Percentiles rank a stretch among this genome's conserved stretches.
These are phyloP conservation scores for Ephemerocybe angulata DNA, from an alignment of 768 basidiomycete species.

Conservation along the genomic window DNA sequence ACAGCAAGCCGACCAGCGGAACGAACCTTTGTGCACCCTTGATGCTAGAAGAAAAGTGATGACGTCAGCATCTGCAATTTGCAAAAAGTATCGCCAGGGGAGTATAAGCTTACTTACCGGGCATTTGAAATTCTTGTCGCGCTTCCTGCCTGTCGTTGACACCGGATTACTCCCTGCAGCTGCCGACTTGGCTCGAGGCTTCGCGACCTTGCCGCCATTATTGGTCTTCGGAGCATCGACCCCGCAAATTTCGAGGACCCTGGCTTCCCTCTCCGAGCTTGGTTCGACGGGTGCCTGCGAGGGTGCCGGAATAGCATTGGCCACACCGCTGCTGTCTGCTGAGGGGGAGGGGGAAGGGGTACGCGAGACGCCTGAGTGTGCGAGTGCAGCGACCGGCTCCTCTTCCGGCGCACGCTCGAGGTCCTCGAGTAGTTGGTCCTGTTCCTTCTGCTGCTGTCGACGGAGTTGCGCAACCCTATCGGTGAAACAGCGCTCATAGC, in stretches of 20 bases:
- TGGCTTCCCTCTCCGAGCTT: not conserved
- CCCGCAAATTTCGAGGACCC: too few relatives aligned
- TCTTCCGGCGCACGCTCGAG: too few relatives aligned
- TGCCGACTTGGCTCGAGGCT: not conserved
- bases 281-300: not conserved
- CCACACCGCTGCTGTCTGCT: too few relatives aligned
- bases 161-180: slow-evolving; percentile 2
- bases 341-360: too few relatives aligned
- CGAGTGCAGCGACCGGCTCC: too few relatives aligned
- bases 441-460: not conserved
- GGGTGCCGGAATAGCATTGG: not conserved
- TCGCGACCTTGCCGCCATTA: not conserved
- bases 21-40: slow-evolving; percentile 52
- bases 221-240: not conserved
- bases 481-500: not conserved
- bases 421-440: not conserved
- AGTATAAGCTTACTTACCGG: slow-evolving; percentile 36
- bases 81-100: too few relatives aligned
- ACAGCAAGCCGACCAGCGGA: not conserved
- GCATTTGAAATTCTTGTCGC: slow-evolving; percentile 48
- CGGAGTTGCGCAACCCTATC: not conserved
- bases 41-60: too few relatives aligned
- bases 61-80: too few relatives aligned
- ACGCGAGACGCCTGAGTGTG: too few relatives aligned
- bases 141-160: slow-evolving; percentile 13